phyloP scores from a whole-genome alignment of 306 rosid genomes.

The Lablab purpureus region DNA sequence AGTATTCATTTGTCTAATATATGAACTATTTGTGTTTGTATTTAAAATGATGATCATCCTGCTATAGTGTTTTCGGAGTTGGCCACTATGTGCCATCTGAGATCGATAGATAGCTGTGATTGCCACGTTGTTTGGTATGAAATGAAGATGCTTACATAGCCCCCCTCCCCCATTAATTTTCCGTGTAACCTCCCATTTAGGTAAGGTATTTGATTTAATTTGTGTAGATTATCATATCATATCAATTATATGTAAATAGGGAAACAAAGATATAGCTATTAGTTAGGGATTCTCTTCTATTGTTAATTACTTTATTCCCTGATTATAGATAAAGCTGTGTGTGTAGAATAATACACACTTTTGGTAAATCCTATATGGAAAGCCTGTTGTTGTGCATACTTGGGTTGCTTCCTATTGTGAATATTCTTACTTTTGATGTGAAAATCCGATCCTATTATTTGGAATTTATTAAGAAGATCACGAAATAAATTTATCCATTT shows the following conservation, averaged over 20 bases:
- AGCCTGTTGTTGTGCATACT: slow-evolving; percentile 26
- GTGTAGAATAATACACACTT: too few relatives aligned
- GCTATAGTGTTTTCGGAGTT: neutral
- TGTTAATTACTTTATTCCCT: too few relatives aligned
- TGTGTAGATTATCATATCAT: too few relatives aligned
- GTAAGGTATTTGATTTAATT: slow-evolving; percentile 37
- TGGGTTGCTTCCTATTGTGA: slow-evolving; percentile 17
- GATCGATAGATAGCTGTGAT: neutral
- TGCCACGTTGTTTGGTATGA: slow-evolving; percentile 11
- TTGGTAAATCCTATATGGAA: neutral
- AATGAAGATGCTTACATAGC: slow-evolving; percentile 20
- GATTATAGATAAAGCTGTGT: too few relatives aligned
- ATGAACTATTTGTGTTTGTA: neutral
- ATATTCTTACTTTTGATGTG: slow-evolving; percentile 40
- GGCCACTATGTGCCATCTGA: neutral
- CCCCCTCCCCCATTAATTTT: neutral
- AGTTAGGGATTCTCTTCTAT: too few relatives aligned
- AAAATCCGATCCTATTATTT: slow-evolving; percentile 28
- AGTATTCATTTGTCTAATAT: neutral
- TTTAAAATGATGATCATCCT: neutral
- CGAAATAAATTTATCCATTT: neutral
- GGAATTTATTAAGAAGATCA: slow-evolving; percentile 41
- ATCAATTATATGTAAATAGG: too few relatives aligned
- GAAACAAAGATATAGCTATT: too few relatives aligned
- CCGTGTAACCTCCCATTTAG: slow-evolving; percentile 28